Conservation (phyloP, 2,329 filamentous ascomycete species). For the Helicocarpus griseus region DNA sequence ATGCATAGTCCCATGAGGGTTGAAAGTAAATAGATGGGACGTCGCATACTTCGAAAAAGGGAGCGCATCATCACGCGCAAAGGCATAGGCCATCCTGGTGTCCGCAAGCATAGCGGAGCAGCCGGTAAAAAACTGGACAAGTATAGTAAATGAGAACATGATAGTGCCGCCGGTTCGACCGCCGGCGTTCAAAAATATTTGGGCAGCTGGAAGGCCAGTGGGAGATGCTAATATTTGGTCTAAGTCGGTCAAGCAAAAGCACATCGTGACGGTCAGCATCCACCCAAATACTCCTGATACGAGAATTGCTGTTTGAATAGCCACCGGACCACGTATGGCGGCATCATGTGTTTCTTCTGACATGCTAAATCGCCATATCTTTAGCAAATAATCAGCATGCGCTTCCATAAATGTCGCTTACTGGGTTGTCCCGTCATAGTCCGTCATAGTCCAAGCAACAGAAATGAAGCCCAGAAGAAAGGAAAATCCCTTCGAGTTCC, state of each 20-base stretch:
- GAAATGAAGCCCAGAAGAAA: constrained; percentile 48
- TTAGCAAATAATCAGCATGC: constrained; percentile 13
- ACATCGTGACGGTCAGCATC: constrained; percentile 54
- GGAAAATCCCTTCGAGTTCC: constrained; percentile 51
- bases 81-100: constrained; percentile 53
- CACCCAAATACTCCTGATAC: constrained; percentile 53
- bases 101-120: constrained; percentile 56
- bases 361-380: constrained; percentile 37
- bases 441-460: constrained; percentile 51
- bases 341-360: constrained; percentile 59
- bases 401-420: constrained; percentile 23
- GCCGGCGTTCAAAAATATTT: constrained; percentile 51
- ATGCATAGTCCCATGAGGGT: neutral
- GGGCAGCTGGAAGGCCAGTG: constrained; percentile 51
- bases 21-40: neutral
- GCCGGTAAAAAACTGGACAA: constrained; percentile 57
- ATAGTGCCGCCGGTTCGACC: constrained; percentile 46
- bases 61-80: constrained; percentile 50
- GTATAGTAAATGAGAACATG: constrained; percentile 54
- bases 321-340: constrained; percentile 49
- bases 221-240: constrained; percentile 47
- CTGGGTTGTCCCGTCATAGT: constrained; percentile 59
- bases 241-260: constrained; percentile 52
- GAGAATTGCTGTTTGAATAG: constrained; percentile 50
- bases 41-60: constrained; percentile 46